phyloP scores from a whole-genome alignment of 2,329 filamentous ascomycete species.

The Atkinsonella texensis region DNA sequence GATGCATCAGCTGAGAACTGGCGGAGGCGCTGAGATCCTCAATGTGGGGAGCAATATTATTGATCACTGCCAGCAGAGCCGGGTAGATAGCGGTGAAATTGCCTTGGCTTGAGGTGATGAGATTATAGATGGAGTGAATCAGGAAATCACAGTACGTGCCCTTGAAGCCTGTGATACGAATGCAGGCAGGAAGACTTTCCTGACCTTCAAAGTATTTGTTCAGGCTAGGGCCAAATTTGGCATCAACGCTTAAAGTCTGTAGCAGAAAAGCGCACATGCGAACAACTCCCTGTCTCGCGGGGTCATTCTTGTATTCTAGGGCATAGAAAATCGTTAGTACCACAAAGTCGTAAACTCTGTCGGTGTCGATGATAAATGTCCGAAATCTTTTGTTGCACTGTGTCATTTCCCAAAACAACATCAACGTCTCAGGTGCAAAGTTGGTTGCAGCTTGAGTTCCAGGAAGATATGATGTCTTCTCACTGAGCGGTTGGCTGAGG shows the following conservation, averaged over 20 bases:
- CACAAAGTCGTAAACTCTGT: slow-evolving; percentile 84
- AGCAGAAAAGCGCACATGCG: slow-evolving; percentile 96
- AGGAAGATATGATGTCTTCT: slow-evolving; percentile 78
- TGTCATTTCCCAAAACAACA: slow-evolving; percentile 93
- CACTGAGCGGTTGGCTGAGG: slow-evolving; percentile 82
- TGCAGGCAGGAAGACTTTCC: slow-evolving; percentile 70
- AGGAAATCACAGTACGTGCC: slow-evolving; percentile 91
- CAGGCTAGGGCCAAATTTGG: slow-evolving; percentile 77
- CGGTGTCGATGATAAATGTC: slow-evolving; percentile 93
- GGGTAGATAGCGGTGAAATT: slow-evolving; percentile 87
- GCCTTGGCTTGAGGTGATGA: slow-evolving; percentile 85
- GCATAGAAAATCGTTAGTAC: slow-evolving; percentile 87
- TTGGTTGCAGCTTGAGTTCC: slow-evolving; percentile 68
- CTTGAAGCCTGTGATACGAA: slow-evolving; percentile 72
- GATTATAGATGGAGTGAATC: slow-evolving; percentile 83
- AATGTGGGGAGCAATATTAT: slow-evolving; percentile 80
- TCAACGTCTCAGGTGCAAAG: slow-evolving; percentile 90
- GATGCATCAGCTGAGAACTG: slow-evolving; percentile 71
- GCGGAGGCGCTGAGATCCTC: slow-evolving; percentile 63
- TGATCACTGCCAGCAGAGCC: slow-evolving; percentile 80
- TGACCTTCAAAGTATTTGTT: slow-evolving; percentile 84
- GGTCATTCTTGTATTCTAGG: slow-evolving; percentile 74
- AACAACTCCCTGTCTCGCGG: slow-evolving; percentile 81
- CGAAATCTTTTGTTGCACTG: slow-evolving; percentile 98
- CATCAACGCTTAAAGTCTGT: slow-evolving; percentile 88